These are phyloP conservation scores for Trichosporon coremiiforme DNA, from an alignment of 1,284 basidiomycete genomes.

Conservation along the genomic window DNA sequence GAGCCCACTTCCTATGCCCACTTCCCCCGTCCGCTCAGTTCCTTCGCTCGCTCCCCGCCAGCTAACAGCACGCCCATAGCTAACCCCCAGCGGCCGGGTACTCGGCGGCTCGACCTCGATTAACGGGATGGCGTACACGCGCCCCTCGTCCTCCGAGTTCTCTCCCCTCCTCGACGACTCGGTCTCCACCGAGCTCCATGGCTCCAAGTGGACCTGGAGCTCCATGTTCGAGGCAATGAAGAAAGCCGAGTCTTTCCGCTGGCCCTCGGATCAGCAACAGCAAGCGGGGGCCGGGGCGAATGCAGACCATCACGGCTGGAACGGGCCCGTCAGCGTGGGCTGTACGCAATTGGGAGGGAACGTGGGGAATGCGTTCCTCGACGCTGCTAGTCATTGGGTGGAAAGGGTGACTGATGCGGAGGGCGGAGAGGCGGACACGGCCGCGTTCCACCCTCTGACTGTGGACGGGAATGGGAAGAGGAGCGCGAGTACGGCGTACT, in stretches of 20 bases:
- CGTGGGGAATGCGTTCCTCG: constrained; percentile 63
- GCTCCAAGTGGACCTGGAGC: constrained; percentile 64
- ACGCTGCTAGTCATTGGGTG: constrained; percentile 46
- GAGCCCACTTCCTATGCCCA: too few relatives aligned
- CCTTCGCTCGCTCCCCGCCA: neutral
- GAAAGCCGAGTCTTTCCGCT: constrained; percentile 64
- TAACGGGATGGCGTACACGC: constrained; percentile 59
- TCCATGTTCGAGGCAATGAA: constrained; percentile 62
- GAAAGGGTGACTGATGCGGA: constrained; percentile 59
- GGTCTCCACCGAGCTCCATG: constrained; percentile 34
- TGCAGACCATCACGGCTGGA: constrained; percentile 59
- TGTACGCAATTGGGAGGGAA: constrained; percentile 61
- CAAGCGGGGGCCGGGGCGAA: constrained; percentile 59
- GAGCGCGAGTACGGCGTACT: constrained; percentile 59
- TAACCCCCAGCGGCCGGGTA: constrained; percentile 24
- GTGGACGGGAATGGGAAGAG: constrained; percentile 50
- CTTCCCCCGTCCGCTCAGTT: too few relatives aligned
- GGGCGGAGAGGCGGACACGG: constrained; percentile 63
- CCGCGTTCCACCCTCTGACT: constrained; percentile 57
- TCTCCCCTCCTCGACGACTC: constrained; percentile 55
- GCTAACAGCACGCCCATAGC: neutral
- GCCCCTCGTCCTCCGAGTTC: constrained; percentile 63
- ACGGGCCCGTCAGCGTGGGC: constrained; percentile 62
- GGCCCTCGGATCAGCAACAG: constrained; percentile 61
- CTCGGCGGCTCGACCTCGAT: constrained; percentile 39